phyloP scores from a whole-genome alignment of 352 stramenopile genomes.

The Globisporangium paddicum region DNA sequence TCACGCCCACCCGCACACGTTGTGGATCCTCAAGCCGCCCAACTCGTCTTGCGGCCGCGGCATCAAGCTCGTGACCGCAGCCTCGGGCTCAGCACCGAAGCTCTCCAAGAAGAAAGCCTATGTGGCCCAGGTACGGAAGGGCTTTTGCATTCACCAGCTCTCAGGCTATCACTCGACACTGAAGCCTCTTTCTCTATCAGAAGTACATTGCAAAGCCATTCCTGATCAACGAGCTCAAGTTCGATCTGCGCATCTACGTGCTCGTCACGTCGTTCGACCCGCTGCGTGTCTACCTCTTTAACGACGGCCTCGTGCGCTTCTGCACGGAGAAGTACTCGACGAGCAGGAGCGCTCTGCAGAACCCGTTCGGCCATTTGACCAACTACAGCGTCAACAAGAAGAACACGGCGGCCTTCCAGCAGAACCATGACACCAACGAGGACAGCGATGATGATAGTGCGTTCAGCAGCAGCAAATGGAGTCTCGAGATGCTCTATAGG shows the following conservation, averaged over 20 bases:
- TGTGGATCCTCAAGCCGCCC: constrained; percentile 83
- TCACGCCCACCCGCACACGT: constrained; percentile 27
- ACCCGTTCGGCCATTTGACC: constrained; percentile 87
- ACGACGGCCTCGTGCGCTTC: constrained; percentile 86
- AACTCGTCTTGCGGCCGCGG: constrained; percentile 73
- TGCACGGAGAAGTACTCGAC: constrained; percentile 81
- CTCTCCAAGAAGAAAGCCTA: constrained; percentile 70
- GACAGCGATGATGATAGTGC: constrained; percentile 32
- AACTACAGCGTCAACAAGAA: constrained; percentile 94
- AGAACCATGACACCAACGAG: constrained; percentile 58
- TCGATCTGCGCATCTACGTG: constrained; percentile 90
- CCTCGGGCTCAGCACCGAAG: constrained; percentile 33
- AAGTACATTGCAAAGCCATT: constrained; percentile 77
- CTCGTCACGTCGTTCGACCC: constrained; percentile 85
- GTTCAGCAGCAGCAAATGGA: constrained; percentile 82
- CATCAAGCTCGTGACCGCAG: constrained; percentile 64
- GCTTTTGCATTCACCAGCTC: no score
- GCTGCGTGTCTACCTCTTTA: constrained; percentile 80
- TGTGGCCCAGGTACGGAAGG: constrained; percentile 51
- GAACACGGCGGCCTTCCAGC: constrained; percentile 65
- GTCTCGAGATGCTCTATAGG: constrained; percentile 49
- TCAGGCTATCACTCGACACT: not conserved
- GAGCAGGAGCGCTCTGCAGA: constrained; percentile 57
- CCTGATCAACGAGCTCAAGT: constrained; percentile 89
- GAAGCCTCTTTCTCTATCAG: constrained; percentile 26